Evolutionary conservation across 2,329 filamentous ascomycete species (phyloP).

Genomic region (Diaporthe capsici): DNA sequence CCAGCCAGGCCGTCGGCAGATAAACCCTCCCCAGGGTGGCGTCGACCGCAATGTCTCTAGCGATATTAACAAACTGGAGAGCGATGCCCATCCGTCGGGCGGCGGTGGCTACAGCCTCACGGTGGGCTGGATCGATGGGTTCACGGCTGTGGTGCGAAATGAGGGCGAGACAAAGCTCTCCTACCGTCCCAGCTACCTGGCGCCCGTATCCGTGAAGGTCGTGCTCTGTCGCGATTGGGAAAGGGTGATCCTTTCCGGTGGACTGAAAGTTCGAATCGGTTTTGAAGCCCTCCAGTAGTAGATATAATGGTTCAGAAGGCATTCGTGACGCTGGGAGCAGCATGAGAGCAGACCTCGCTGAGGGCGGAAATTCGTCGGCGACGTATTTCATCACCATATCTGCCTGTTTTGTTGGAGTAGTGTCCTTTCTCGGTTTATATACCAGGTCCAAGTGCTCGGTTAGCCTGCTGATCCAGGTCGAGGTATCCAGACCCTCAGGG

Average conservation of each 20-base stretch:
- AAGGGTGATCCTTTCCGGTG: slow-evolving; percentile 45
- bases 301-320: slow-evolving; percentile 71
- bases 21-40: slow-evolving; percentile 77
- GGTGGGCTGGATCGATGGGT: slow-evolving; percentile 48
- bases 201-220: slow-evolving; percentile 75
- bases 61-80: slow-evolving; percentile 84
- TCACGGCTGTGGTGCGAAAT: slow-evolving; percentile 70
- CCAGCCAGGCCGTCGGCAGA: slow-evolving; percentile 75
- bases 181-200: slow-evolving; percentile 81
- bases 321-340: slow-evolving; percentile 72
- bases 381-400: slow-evolving; percentile 52
- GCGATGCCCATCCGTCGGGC: slow-evolving; percentile 79
- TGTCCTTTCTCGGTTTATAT: slow-evolving; percentile 55
- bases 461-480: slow-evolving; percentile 71
- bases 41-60: slow-evolving; percentile 79
- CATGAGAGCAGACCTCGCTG: slow-evolving; percentile 67
- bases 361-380: slow-evolving; percentile 64
- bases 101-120: slow-evolving; percentile 64
- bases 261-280: slow-evolving; percentile 73
- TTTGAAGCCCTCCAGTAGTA: slow-evolving; percentile 76
- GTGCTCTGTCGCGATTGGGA: slow-evolving; percentile 70
- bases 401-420: slow-evolving; percentile 43
- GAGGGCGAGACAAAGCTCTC: slow-evolving; percentile 76
- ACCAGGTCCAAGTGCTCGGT: slow-evolving; percentile 68
- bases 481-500: slow-evolving; percentile 63